These are phyloP conservation scores for Hypoxylon intermedium DNA, from an alignment of 495 filamentous ascomycete genomes.

Conservation along the genomic window DNA sequence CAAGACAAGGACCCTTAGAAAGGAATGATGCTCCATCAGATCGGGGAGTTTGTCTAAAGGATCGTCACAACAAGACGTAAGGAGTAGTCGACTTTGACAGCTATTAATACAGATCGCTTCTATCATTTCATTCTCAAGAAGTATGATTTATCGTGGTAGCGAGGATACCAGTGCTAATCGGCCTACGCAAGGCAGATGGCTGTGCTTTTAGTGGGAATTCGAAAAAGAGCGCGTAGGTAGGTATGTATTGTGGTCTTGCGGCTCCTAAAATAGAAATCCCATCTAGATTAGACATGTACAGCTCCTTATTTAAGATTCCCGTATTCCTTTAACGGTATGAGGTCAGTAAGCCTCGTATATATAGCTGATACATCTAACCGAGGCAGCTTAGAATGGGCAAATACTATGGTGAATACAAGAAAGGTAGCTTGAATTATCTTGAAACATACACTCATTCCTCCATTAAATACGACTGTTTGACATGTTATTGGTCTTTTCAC, in stretches of 20 bases:
- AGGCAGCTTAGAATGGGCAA: too few relatives aligned
- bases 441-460: too few relatives aligned
- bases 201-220: neutral
- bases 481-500: neutral
- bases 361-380: neutral
- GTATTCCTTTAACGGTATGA: neutral
- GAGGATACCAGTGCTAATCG: too few relatives aligned
- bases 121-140: neutral
- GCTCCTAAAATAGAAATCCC: neutral
- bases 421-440: too few relatives aligned
- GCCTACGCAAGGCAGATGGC: neutral
- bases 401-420: too few relatives aligned
- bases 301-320: neutral
- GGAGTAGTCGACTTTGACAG: conserved; percentile 9
- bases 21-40: neutral
- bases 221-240: neutral
- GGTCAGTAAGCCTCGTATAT: neutral
- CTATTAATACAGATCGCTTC: neutral
- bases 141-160: neutral
- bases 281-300: neutral
- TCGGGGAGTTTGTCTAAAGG: conserved; percentile 1
- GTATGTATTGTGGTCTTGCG: neutral
- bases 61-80: conserved; percentile 8
- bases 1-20: neutral
- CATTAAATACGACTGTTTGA: too few relatives aligned